Evolutionary conservation across 768 basidiomycete genomes (phyloP), one percentile per base, ranked within the genome.

Genomic region (Panus rudis): DNA sequence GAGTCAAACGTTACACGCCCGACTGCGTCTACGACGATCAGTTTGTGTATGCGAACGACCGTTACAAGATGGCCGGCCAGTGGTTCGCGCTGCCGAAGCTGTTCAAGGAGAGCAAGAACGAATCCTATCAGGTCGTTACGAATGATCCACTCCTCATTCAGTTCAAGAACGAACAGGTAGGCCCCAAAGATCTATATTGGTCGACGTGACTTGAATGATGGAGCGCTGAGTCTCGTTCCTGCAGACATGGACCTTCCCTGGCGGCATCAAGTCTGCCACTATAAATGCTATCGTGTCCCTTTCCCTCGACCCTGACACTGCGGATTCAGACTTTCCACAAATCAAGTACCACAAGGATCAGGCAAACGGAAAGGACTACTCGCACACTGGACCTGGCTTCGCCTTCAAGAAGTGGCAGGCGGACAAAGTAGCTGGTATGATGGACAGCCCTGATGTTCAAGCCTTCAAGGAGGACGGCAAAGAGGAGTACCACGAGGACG

Each of bases 321-420:
- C 61, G 35, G 63, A 68, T 47, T 66, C 66, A 5, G 67, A 70
- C 46, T 70, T 70, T 46, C 59, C 60, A n/a, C 54, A 57, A 46
- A 49, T 63, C 49, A 58, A 59, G 49, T 61, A 63, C 45, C 60
- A 63, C 50, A 63, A 66, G 53, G 63, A 69, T 47, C 64, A 70
- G 53, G 66, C 67, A 13, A 70, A 70, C 50, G 59, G 59, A 42
- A 67, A 67, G 49, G 67, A 70, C 52, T 69, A 68, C 53, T 62
- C 61, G 7, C 68, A 69, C 50, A 59, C 65, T 39, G 65, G 66
- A 5, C 52, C 67, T 25, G 67, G 66, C 1, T 70, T 68, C 52
- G 48, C 48, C 7, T 65, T 68, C 63, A 68, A 70, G 54, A 70
- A 68, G 52, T 63, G 54, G 53, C 66, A 70, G 45, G 64, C 55